Evolutionary conservation across 164 flowering plant genomes (phyloP), one percentile per base, ranked within the genome.

Genomic region (Paratinospora sagittata): DNA sequence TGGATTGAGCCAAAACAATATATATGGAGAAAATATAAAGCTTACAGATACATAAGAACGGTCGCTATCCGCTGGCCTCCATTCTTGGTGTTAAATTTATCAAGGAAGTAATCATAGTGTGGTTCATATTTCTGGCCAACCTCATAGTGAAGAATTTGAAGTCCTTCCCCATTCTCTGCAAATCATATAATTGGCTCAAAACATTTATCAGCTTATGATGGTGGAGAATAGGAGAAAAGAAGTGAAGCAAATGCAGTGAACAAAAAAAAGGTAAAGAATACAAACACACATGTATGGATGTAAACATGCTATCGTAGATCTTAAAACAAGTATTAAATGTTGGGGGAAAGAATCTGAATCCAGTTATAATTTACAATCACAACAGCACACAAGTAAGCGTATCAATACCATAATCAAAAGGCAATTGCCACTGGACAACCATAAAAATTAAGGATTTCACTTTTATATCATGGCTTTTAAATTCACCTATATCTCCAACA

Each of bases 131-230:
- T 96, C 75, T 96, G 96, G 16, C 99, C 99, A 77, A 75, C 93
- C 81, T 91, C 97, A 77, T 91, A 96, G 80, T 89, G 98, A 52
- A 96, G 91, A 84, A 96, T 80, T 76, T 96, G 98, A 73, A 96
- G 91, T 70, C 96, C 97, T 81, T 96, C 99, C 61, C 97, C 99
- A 78, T 96, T 91, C 66, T 91, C 99, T 96, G 93, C 24, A 73
- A 70, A 67, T 70, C 66, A 21, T 58, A 36, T 3, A 19, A 64
- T 52, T 52, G 60, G 21, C 8, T 52, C 34, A 52, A 52, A 52
- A 52, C 21, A 52, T 52, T 52, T 52, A 52, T 52, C 13, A 8
- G 45, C 13, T 41, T 41, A 41, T 8, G 1, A 6, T 41, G 45
- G 45, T 41, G 11, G 13, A 41, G 45, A 41, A 11, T 11, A 11